These are phyloP conservation scores for Sherardia arvensis DNA, from an alignment of 257 asterid genomes.

Conservation along the genomic window DNA sequence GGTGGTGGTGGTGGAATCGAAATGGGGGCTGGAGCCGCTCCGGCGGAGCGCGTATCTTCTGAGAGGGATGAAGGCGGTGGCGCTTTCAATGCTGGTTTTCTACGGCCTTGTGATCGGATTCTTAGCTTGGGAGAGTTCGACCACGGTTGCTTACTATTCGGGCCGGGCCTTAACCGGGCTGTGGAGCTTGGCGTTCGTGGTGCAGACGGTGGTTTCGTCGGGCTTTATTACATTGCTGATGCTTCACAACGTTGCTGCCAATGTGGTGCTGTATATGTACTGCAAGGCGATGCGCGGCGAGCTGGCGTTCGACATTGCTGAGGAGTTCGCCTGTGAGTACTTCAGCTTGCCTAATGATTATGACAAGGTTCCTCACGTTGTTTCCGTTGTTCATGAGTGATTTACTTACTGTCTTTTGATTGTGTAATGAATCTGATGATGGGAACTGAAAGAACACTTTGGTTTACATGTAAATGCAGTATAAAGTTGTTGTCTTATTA, in stretches of 20 bases:
- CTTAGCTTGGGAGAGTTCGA: constrained; percentile 20
- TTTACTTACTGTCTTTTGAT: not conserved
- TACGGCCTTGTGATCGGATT: constrained; percentile 15
- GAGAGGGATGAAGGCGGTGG: constrained; percentile 41
- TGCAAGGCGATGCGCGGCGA: constrained; percentile 76
- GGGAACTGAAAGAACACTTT: not conserved
- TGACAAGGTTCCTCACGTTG: constrained; percentile 81
- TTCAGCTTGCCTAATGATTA: constrained; percentile 72
- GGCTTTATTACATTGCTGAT: constrained; percentile 22
- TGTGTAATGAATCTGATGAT: not conserved
- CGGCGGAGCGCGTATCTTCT: constrained; percentile 46
- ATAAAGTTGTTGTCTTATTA: not conserved
- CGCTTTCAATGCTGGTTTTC: constrained; percentile 19
- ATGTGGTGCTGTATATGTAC: constrained; percentile 38
- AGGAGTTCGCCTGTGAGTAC: constrained; percentile 71
- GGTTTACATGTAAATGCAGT: constrained; percentile 3
- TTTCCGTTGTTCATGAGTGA: constrained; percentile 39
- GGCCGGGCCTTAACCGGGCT: constrained; percentile 26
- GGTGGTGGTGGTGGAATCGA: constrained; percentile 53
- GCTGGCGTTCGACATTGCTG: constrained; percentile 69
- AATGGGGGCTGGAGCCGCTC: constrained; percentile 54
- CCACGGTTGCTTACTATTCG: constrained; percentile 16
- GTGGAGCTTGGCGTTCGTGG: constrained; percentile 43
- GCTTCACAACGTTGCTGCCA: constrained; percentile 31
- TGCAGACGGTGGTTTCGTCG: constrained; percentile 35